phyloP scores from a whole-genome alignment of 768 basidiomycete genomes.

The Russula olivacea region DNA sequence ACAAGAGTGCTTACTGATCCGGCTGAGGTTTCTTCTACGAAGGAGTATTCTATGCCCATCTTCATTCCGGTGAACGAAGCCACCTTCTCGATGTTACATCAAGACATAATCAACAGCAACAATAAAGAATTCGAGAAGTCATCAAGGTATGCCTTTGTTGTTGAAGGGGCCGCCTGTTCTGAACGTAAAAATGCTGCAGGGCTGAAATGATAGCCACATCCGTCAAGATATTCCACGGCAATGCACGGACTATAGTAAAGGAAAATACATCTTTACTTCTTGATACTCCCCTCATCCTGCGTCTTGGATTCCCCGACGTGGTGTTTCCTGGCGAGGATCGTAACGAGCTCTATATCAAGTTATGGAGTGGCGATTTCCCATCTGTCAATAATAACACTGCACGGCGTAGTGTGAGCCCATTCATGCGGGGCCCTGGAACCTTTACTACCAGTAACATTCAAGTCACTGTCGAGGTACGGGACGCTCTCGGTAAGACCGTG shows the following conservation, averaged over 20 bases:
- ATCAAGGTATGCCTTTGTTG: slow-evolving; percentile 47
- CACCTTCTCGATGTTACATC: slow-evolving; percentile 88
- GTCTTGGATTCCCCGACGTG: slow-evolving; percentile 93
- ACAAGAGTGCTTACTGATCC: slow-evolving; percentile 61
- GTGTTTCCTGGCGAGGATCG: slow-evolving; percentile 90
- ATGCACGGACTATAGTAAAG: slow-evolving; percentile 60
- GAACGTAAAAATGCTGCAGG: slow-evolving; percentile 36
- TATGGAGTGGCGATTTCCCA: slow-evolving; percentile 89
- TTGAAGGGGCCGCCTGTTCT: slow-evolving; percentile 1
- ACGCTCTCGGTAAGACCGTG: slow-evolving; percentile 59
- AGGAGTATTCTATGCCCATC: slow-evolving; percentile 85
- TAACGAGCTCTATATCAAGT: slow-evolving; percentile 93
- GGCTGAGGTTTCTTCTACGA: slow-evolving; percentile 53
- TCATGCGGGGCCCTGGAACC: slow-evolving; percentile 53
- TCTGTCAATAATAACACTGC: slow-evolving; percentile 46
- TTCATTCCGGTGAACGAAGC: slow-evolving; percentile 78
- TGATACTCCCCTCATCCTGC: slow-evolving; percentile 73
- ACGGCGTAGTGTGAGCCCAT: slow-evolving; percentile 50
- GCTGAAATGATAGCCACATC: slow-evolving; percentile 85
- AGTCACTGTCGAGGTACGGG: slow-evolving; percentile 83
- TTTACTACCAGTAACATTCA: slow-evolving; percentile 67
- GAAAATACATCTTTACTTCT: slow-evolving; percentile 83
- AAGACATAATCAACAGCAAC: slow-evolving; percentile 83
- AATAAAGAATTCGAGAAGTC: slow-evolving; percentile 79
- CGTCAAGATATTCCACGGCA: slow-evolving; percentile 84